Evolutionary conservation across 306 rosid species (phyloP).

Genomic region (Trifolium pratense): DNA sequence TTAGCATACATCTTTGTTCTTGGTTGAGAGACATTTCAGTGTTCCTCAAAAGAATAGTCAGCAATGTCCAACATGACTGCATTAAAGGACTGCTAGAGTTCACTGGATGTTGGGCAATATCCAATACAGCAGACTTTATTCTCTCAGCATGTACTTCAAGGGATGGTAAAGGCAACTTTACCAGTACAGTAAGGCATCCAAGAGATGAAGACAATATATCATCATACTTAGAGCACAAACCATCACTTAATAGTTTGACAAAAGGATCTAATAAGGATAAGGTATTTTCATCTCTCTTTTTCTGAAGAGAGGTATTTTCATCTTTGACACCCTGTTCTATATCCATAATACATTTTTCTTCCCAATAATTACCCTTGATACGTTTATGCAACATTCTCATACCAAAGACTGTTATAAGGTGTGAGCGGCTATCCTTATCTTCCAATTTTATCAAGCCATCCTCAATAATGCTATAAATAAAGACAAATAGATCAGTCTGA

Average conservation of each 20-base stretch:
- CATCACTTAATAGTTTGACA: slow-evolving; percentile 59
- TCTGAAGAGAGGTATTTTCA: slow-evolving; percentile 34
- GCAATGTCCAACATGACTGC: slow-evolving; percentile 76
- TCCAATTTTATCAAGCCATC: slow-evolving; percentile 60
- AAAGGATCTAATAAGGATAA: slow-evolving; percentile 81
- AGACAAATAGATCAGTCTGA: slow-evolving; percentile 72
- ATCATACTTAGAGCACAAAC: slow-evolving; percentile 81
- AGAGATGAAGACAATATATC: slow-evolving; percentile 79
- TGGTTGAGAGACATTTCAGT: slow-evolving; percentile 68
- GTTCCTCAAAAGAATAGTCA: slow-evolving; percentile 76
- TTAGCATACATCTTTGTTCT: slow-evolving; percentile 65
- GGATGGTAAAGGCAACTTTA: slow-evolving; percentile 81
- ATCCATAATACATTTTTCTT: slow-evolving; percentile 57
- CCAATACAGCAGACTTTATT: slow-evolving; percentile 68
- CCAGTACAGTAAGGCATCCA: slow-evolving; percentile 73
- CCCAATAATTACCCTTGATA: slow-evolving; percentile 45
- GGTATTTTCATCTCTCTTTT: slow-evolving; percentile 41
- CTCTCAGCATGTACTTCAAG: slow-evolving; percentile 72
- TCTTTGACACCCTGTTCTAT: slow-evolving; percentile 54
- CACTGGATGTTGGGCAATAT: slow-evolving; percentile 65
- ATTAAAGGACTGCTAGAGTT: slow-evolving; percentile 69
- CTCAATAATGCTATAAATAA: slow-evolving; percentile 68
- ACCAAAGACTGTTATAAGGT: slow-evolving; percentile 80
- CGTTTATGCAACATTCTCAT: slow-evolving; percentile 73
- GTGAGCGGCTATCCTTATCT: slow-evolving; percentile 40